phyloP scores from a whole-genome alignment of 2,329 filamentous ascomycete genomes.

The Aspergillus neoniger region DNA sequence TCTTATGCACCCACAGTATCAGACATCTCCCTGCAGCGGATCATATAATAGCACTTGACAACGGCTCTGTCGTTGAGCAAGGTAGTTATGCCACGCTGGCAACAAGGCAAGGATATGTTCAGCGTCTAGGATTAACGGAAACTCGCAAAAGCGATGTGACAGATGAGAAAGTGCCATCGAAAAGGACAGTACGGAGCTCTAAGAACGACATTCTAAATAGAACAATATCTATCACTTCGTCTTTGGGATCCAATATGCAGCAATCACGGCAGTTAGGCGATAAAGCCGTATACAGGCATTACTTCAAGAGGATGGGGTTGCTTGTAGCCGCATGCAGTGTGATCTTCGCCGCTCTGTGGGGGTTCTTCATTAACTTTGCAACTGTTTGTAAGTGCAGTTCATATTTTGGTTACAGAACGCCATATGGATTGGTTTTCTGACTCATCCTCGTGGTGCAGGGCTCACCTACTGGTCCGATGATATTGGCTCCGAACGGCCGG shows the following conservation, averaged over 20 bases:
- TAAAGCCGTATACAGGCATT: constrained; percentile 29
- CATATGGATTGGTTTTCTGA: not conserved
- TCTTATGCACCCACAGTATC: not conserved
- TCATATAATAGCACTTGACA: not conserved
- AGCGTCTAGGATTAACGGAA: not conserved
- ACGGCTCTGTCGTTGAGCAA: constrained; percentile 3
- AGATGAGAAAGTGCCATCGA: not conserved
- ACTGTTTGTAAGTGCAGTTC: constrained; percentile 15
- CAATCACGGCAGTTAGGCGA: constrained; percentile 42
- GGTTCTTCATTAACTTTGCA: constrained; percentile 29
- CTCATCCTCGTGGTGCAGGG: not conserved
- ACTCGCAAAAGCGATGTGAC: not conserved
- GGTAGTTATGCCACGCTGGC: constrained; percentile 5
- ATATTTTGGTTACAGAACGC: not conserved
- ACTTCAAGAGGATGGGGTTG: constrained; percentile 27
- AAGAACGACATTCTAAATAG: constrained; percentile 12
- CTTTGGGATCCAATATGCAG: not conserved
- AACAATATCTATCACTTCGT: not conserved
- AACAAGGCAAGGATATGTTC: constrained; percentile 6
- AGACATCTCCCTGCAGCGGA: not conserved
- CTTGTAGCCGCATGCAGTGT: constrained; percentile 14
- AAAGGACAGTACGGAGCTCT: not conserved
- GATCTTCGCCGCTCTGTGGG: constrained; percentile 25
- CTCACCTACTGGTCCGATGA: constrained; percentile 28
- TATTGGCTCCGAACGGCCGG: constrained; percentile 16